Conservation (phyloP, 2,329 filamentous ascomycete genomes). For the Fusarium tuaranense region DNA sequence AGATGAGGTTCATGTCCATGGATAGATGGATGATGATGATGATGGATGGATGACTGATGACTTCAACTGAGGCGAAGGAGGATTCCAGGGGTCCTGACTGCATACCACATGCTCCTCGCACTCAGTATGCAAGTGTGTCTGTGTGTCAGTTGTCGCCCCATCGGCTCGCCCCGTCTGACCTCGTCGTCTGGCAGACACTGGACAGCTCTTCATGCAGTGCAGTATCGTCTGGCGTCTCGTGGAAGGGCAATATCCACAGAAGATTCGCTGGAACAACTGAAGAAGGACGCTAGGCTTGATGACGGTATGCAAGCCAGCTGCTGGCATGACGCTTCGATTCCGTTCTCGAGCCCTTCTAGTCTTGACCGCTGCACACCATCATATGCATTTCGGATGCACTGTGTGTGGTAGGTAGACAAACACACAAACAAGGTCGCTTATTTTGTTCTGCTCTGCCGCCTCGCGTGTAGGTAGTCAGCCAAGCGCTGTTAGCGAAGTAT, state of each 20-base stretch:
- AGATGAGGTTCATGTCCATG: background rate
- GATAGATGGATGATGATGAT: too few species aligned
- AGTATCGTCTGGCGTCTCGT: slow-evolving; percentile 7
- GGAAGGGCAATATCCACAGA: slow-evolving; percentile 19
- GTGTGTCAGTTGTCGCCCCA: slow-evolving; percentile 1
- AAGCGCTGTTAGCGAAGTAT: background rate
- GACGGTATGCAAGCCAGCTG: slow-evolving; percentile 15
- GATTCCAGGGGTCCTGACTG: background rate
- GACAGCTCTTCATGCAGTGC: background rate
- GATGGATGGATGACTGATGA: background rate
- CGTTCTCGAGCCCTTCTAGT: background rate
- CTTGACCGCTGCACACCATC: slow-evolving; percentile 14
- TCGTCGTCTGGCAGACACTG: background rate
- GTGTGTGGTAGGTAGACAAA: background rate
- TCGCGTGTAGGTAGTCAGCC: background rate
- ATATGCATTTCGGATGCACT: background rate
- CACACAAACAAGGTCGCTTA: slow-evolving; percentile 6
- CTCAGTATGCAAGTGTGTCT: slow-evolving; percentile 1
- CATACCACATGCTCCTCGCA: background rate
- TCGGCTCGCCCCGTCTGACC: slow-evolving; percentile 9
- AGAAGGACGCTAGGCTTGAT: slow-evolving; percentile 29
- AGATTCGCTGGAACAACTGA: slow-evolving; percentile 27
- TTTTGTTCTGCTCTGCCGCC: background rate
- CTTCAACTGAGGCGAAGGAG: background rate
- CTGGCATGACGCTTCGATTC: slow-evolving; percentile 14